Evolutionary conservation across 192 early-diverging fungal genomes (phyloP).

Genomic region (Entomortierella lignicola): DNA sequence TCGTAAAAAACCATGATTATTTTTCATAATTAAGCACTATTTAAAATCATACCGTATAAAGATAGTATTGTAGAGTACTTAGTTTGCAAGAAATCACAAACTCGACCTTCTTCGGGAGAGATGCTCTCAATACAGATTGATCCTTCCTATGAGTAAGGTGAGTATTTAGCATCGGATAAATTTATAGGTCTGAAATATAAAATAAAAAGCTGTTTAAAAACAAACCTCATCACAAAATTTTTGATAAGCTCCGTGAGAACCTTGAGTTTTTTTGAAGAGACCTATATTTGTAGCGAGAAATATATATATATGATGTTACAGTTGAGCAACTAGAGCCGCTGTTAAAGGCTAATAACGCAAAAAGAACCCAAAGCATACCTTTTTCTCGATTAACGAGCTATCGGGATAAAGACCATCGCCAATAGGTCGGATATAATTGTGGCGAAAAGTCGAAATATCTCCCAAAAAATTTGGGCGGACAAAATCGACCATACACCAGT

Average conservation of each 20-base stretch:
- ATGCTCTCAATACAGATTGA: constrained; percentile 56
- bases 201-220: constrained; percentile 1
- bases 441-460: constrained; percentile 58
- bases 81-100: constrained; percentile 75
- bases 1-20: background rate
- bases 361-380: constrained; percentile 15
- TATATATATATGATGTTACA: background rate
- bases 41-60: constrained; percentile 63
- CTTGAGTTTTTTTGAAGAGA: constrained; percentile 59
- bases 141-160: constrained; percentile 56
- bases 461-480: constrained; percentile 74
- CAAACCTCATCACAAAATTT: constrained; percentile 65
- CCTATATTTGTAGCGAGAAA: background rate
- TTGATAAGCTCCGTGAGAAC: constrained; percentile 73
- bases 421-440: constrained; percentile 71
- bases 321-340: too few species aligned
- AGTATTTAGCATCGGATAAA: background rate
- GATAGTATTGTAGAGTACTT: constrained; percentile 61
- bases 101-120: constrained; percentile 79
- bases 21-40: background rate
- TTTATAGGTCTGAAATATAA: background rate
- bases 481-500: constrained; percentile 85
- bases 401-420: constrained; percentile 68
- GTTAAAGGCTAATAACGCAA: background rate
- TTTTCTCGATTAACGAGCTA: constrained; percentile 39